Evolutionary conservation across 1,284 basidiomycete species (phyloP), one percentile per base, ranked within the genome.

Genomic region (Sphaerobolus stellatus): DNA sequence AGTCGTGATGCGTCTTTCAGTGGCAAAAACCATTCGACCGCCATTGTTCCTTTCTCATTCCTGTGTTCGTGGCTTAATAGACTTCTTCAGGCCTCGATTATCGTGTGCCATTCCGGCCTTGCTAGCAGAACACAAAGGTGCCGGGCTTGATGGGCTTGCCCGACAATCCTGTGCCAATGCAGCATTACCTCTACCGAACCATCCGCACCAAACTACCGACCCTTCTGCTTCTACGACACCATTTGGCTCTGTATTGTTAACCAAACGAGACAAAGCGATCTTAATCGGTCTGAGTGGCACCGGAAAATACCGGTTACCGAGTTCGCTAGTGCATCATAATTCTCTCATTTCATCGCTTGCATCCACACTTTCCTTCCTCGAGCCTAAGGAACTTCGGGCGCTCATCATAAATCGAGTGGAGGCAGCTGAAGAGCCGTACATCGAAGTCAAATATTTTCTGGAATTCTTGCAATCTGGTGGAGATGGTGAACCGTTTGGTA

Each of bases 391-490:
- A 20, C 28, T 52, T 20, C 50, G 50, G 5, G 11, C 16, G 34
- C 13, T 52, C 8, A 30, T 52, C n/a, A 16, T 34, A 20, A 44
- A 5, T 9, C 38, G 50, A n/a, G 29, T 24, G 16, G 1, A 16
- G 6, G 50, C 28, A 9, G 41, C 50, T 20, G 16, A 43, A 5
- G 16, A 27, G 6, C 40, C 50, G 20, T 34, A 52, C 40, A 31
- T 11, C 13, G 36, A 27, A 2, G 34, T 44, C 14, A 11, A n/a
- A 25, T 52, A 41, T 11, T 33, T 52, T 18, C 25, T 52, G n/a
- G 50, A 52, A 7, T 52, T 52, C 28, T 5, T 52, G 40, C 38
- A 45, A 30, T 43, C 38, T 24, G 50, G 50, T 9, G 36, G 38
- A 9, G 50, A 52, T 14, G 50, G 27, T 16, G 14, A 43, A 11